phyloP scores from a whole-genome alignment of 257 asterid genomes.

The Schizonepeta tenuifolia region DNA sequence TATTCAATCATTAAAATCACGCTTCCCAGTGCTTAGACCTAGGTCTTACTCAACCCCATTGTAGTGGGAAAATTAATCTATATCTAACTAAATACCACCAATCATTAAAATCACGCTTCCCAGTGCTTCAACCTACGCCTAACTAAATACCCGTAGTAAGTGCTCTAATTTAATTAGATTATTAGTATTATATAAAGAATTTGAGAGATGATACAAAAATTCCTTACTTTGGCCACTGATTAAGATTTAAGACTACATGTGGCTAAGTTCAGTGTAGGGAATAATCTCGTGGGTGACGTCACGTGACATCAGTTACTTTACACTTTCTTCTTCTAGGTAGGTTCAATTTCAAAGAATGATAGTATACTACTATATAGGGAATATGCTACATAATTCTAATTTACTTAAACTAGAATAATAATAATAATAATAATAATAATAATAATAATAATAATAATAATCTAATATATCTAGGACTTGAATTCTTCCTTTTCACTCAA shows the following conservation, averaged over 20 bases:
- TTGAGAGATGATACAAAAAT: neutral
- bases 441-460: conserved; percentile 13
- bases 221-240: neutral
- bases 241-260: no score
- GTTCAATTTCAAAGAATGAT: conserved; percentile 50
- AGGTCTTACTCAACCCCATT: no score
- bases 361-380: neutral
- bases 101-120: no score
- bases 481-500: conserved; percentile 21
- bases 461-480: conserved; percentile 21
- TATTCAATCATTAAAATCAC: no score
- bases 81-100: no score
- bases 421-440: conserved; percentile 26
- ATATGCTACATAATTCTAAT: neutral
- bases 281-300: conserved; percentile 23
- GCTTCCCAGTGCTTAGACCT: no score
- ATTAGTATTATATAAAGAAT: neutral
- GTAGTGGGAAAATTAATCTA: no score
- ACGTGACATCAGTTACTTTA: conserved; percentile 26
- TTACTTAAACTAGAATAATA: neutral
- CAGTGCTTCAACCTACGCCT: no score
- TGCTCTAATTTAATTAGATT: no score
- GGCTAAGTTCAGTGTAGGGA: conserved; percentile 30
- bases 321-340: conserved; percentile 28
- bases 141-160: no score